phyloP scores from a whole-genome alignment of 768 basidiomycete species.

The Aureoboletus auriporus region DNA sequence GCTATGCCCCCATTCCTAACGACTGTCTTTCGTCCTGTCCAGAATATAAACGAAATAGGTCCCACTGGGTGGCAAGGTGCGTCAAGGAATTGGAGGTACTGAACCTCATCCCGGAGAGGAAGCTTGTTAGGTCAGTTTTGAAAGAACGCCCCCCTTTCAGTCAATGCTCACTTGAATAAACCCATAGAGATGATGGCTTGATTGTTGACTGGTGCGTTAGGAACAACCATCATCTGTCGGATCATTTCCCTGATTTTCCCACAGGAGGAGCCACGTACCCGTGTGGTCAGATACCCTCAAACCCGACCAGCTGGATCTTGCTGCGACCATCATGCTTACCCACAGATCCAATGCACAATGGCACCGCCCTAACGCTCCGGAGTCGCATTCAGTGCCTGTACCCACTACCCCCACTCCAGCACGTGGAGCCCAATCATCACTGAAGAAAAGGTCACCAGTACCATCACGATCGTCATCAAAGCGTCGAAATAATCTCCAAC shows the following conservation, averaged over 20 bases:
- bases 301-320: conserved; percentile 26
- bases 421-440: background rate
- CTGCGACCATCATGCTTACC: conserved; percentile 21
- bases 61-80: conserved; percentile 18
- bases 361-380: background rate
- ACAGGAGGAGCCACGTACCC: conserved; percentile 27
- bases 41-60: conserved; percentile 19
- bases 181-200: conserved; percentile 25
- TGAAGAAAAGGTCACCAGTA: conserved; percentile 14
- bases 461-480: conserved; percentile 17
- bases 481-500: conserved; percentile 7
- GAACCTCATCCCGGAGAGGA: conserved; percentile 21
- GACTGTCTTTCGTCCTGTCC: conserved; percentile 20
- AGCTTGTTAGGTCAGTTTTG: conserved; percentile 24
- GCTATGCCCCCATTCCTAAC: conserved; percentile 25
- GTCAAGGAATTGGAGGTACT: conserved; percentile 17
- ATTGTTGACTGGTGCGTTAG: conserved; percentile 27
- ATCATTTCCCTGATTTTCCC: background rate
- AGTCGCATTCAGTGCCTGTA: background rate
- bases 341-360: conserved; percentile 24
- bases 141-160: background rate
- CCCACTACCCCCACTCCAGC: background rate
- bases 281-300: conserved; percentile 31
- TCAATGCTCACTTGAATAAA: background rate
- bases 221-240: background rate